Conservation (phyloP, 2,329 filamentous ascomycete genomes). For the Fusarium brevicatenulatum region DNA sequence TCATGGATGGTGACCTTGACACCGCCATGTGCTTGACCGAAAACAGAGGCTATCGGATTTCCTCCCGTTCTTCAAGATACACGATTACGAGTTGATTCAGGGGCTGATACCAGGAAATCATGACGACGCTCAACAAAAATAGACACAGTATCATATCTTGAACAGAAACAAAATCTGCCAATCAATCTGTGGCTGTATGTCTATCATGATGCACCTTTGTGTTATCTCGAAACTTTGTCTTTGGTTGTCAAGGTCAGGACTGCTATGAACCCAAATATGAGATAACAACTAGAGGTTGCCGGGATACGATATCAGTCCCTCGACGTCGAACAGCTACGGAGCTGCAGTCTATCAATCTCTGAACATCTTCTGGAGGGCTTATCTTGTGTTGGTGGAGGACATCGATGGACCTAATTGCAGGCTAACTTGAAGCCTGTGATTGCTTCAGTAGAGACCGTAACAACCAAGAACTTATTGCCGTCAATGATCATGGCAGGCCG, state of each 20-base stretch:
- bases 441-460: neutral
- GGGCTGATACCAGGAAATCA: neutral
- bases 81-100: constrained; percentile 23
- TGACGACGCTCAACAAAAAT: constrained; percentile 35
- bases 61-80: neutral
- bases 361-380: neutral
- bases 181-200: constrained; percentile 8
- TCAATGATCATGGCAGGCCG: neutral
- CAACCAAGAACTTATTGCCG: neutral
- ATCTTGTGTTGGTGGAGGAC: neutral
- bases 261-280: neutral
- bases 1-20: constrained; percentile 1
- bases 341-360: neutral
- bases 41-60: constrained; percentile 15
- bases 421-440: neutral
- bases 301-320: neutral
- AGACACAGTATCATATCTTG: neutral
- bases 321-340: neutral
- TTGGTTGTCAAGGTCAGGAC: neutral
- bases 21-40: constrained; percentile 23
- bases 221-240: constrained; percentile 20
- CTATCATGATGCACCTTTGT: constrained; percentile 1
- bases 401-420: neutral
- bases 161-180: constrained; percentile 1
- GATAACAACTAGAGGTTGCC: neutral